These are phyloP conservation scores for Fusarium euwallaceae DNA, from an alignment of 2,329 filamentous ascomycete genomes.

Conservation along the genomic window DNA sequence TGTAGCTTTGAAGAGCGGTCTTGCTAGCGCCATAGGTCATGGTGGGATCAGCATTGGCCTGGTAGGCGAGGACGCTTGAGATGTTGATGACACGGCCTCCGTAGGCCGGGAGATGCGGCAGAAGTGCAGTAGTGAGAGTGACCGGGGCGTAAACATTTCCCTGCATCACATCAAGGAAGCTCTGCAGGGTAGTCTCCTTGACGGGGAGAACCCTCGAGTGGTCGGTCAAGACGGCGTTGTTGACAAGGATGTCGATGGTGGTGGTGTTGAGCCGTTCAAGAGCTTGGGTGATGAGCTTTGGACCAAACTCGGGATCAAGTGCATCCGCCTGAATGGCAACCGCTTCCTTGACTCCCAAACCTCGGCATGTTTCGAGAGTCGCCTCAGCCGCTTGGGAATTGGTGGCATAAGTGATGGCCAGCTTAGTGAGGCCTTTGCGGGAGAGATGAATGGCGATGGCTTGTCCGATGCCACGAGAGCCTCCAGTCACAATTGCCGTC, in stretches of 20 bases:
- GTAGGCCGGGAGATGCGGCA: not conserved
- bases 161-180: not conserved
- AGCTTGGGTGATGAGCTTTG: not conserved
- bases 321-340: not conserved
- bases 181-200: not conserved
- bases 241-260: not conserved
- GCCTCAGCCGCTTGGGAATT: not conserved
- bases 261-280: not conserved
- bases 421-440: slow-evolving; percentile 10
- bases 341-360: not conserved
- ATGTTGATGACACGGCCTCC: slow-evolving; percentile 1
- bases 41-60: not conserved
- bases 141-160: not conserved
- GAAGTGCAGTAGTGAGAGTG: not conserved
- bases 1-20: not conserved
- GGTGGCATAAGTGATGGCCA: slow-evolving; percentile 3
- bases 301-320: not conserved
- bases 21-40: not conserved
- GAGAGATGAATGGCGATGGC: slow-evolving; percentile 17
- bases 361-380: not conserved
- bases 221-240: not conserved
- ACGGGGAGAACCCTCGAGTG: not conserved
- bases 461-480: slow-evolving; percentile 14
- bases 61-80: not conserved
- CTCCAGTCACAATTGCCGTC: slow-evolving; percentile 17